Conservation (phyloP, 2,329 filamentous ascomycete species). For the Arthrinium phaeospermum region DNA sequence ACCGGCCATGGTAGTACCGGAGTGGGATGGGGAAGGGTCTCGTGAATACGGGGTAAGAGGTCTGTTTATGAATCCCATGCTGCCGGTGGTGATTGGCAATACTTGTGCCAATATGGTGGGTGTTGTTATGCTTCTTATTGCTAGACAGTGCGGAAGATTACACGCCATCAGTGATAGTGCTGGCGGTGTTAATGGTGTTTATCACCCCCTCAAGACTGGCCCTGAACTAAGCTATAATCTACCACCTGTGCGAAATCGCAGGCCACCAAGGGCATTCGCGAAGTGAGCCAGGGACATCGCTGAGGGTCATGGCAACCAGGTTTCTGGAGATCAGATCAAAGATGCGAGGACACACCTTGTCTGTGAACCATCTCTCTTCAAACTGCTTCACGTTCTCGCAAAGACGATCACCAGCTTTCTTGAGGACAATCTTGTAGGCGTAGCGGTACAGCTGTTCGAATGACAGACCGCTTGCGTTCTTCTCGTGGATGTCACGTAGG, state of each 20-base stretch:
- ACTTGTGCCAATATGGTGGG: neutral
- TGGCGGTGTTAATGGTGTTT: neutral
- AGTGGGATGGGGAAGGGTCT: neutral
- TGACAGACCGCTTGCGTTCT: constrained; percentile 86
- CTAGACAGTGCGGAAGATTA: no score
- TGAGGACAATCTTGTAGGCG: constrained; percentile 90
- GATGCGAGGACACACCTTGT: constrained; percentile 74
- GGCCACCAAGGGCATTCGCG: no score
- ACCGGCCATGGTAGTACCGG: no score
- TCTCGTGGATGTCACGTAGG: constrained; percentile 86
- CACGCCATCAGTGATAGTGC: neutral
- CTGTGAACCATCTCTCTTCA: constrained; percentile 80
- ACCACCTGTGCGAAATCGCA: no score
- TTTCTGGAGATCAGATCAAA: constrained; percentile 72
- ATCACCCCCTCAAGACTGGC: no score
- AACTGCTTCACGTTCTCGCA: constrained; percentile 82
- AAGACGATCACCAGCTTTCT: constrained; percentile 81
- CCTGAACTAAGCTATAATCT: no score
- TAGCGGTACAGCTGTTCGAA: constrained; percentile 59
- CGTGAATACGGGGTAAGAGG: neutral
- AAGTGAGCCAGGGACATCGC: constrained; percentile 52
- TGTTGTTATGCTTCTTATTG: neutral
- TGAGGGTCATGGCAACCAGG: constrained; percentile 65
- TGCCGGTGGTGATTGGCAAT: neutral
- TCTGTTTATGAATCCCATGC: neutral